Conservation (phyloP, 805 yeast genomes). For the Nakazawaea ernobii region DNA sequence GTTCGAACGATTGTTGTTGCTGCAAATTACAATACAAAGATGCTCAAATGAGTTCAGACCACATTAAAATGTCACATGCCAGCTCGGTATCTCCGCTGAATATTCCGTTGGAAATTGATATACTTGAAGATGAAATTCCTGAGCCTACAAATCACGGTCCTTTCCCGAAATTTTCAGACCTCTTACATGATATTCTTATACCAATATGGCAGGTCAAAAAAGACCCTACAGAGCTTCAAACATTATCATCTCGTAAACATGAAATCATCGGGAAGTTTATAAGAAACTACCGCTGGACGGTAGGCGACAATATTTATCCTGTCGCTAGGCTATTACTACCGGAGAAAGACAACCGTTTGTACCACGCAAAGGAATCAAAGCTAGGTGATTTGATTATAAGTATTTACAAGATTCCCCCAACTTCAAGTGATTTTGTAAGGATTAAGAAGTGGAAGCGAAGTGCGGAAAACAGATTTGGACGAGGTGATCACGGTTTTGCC, state of each 20-base stretch:
- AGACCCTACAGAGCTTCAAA: conserved; percentile 14
- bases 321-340: conserved; percentile 60
- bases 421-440: conserved; percentile 53
- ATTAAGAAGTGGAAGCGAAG: conserved; percentile 42
- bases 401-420: conserved; percentile 52
- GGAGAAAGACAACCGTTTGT: conserved; percentile 49
- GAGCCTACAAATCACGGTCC: conserved; percentile 32
- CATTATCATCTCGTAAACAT: conserved; percentile 12
- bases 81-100: too few relatives aligned
- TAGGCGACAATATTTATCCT: conserved; percentile 64
- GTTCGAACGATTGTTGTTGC: too few relatives aligned
- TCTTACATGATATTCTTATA: conserved; percentile 35
- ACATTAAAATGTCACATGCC: too few relatives aligned
- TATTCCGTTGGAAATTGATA: not conserved
- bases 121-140: not conserved
- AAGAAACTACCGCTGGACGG: conserved; percentile 42
- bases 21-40: too few relatives aligned
- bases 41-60: too few relatives aligned
- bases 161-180: conserved; percentile 33
- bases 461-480: conserved; percentile 26
- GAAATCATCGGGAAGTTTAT: conserved; percentile 32
- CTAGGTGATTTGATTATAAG: conserved; percentile 46
- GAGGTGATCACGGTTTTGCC: conserved; percentile 37
- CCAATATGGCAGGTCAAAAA: conserved; percentile 31
- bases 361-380: conserved; percentile 57